Percentiles rank a stretch among this genome's conserved stretches.
These are phyloP conservation scores for Fusarium continuum DNA, from an alignment of 2,329 filamentous ascomycete species.

Conservation along the genomic window DNA sequence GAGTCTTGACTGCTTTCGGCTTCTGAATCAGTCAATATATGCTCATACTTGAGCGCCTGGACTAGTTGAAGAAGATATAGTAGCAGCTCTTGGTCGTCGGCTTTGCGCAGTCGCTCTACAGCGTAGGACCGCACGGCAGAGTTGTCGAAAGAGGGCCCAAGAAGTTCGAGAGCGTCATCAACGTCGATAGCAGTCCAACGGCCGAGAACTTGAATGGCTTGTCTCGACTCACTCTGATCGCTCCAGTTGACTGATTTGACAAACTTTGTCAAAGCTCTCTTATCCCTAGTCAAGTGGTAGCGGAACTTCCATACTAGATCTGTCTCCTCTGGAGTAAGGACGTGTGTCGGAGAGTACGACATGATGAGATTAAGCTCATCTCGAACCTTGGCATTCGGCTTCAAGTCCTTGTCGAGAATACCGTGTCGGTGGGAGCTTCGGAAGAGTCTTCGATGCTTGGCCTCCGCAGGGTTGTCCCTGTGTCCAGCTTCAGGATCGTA, in stretches of 20 bases:
- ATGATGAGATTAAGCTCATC: slow-evolving; percentile 93
- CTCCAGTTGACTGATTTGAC: slow-evolving; percentile 98
- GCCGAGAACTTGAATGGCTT: slow-evolving; percentile 87
- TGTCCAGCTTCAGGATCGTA: slow-evolving; percentile 94
- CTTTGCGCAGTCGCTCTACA: slow-evolving; percentile 88
- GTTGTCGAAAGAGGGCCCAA: slow-evolving; percentile 93
- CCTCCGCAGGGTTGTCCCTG: slow-evolving; percentile 91
- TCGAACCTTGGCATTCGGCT: slow-evolving; percentile 93
- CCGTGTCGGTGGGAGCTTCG: slow-evolving; percentile 89
- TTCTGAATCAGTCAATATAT: slow-evolving; percentile 67
- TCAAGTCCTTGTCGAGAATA: slow-evolving; percentile 93
- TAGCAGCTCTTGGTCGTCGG: slow-evolving; percentile 90
- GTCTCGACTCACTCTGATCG: slow-evolving; percentile 83
- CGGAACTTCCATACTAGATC: slow-evolving; percentile 98
- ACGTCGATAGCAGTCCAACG: slow-evolving; percentile 98
- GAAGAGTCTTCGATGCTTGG: slow-evolving; percentile 91
- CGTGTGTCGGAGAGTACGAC: slow-evolving; percentile 90
- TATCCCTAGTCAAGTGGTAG: slow-evolving; percentile 92
- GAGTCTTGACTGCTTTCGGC: slow-evolving; percentile 75
- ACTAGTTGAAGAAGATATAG: slow-evolving; percentile 94
- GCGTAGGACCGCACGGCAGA: slow-evolving; percentile 89
- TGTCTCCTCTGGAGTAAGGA: slow-evolving; percentile 88
- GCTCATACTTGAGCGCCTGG: slow-evolving; percentile 94
- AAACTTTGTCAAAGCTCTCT: slow-evolving; percentile 92
- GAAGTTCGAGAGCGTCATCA: slow-evolving; percentile 92